Base-by-base conservation (phyloP, 2,329 filamentous ascomycete species). In the Xylariaceae sp. region DNA sequence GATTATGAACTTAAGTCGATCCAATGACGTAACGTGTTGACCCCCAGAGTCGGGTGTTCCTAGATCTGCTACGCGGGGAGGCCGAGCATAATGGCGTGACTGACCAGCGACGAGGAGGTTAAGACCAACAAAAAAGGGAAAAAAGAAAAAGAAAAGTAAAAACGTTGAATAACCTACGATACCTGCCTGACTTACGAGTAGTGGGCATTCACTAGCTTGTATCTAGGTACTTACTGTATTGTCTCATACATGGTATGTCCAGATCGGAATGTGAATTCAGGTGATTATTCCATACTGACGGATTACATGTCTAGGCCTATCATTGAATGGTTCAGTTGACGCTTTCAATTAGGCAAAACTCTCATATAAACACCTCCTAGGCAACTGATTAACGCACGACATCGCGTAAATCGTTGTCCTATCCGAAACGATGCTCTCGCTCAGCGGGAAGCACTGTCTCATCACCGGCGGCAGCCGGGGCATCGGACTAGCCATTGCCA, bases 391-490 rank as follows among this genome's bases (percentile, higher is more conserved):
- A 49, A 35, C 11, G 23, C 47, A 2, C 17, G 13, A n/a, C 13
- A 45, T 45, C 23, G 23, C 5, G 23, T 30, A 30, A 30, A 30
- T 48, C 2, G 7, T 10, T 15, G 50, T 8, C 39, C 34, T 8
- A 59, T 11, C 37, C 18, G 34, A 45, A 51, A 42, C 37, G 1
- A 64, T 62, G 56, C 34, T 48, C 47, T 68, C 71, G 54, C 73
- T 84, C 57, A 68, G 67, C 48, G 78, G 79, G 58, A 81, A 81
- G 63, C 78, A 76, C 60, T 81, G 78, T 71, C 77, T 89, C 69
- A 78, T 92, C 55, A 88, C 88, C 2, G 89, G 89, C 52, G 88
- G 82, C 17, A 88, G 86, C 49, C 84, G 87, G 17, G 84, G 86
- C 56, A 90, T 92, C 65, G 89, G 89, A 50, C 77, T 80, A 48